These are phyloP conservation scores for Wickerhamiella spandovensis DNA, from an alignment of 805 yeast genomes.

Conservation along the genomic window DNA sequence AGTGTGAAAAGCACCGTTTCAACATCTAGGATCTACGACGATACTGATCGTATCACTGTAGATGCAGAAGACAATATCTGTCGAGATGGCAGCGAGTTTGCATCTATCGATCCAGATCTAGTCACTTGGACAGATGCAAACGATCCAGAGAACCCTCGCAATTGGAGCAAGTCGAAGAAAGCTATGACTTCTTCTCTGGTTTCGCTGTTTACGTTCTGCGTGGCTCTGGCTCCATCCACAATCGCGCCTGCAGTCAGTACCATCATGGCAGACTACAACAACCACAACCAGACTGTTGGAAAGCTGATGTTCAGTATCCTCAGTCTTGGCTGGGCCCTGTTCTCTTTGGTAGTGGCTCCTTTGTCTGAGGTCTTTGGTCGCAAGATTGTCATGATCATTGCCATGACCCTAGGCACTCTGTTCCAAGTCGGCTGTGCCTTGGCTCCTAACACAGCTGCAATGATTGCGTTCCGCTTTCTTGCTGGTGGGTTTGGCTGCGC, in stretches of 20 bases:
- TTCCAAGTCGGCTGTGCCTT: constrained; percentile 45
- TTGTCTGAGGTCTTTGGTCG: constrained; percentile 57
- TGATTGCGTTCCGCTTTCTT: constrained; percentile 45
- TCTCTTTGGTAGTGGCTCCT: constrained; percentile 56
- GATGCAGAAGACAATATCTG: constrained; percentile 19
- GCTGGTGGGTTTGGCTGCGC: constrained; percentile 58
- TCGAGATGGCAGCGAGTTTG: constrained; percentile 41
- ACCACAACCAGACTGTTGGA: constrained; percentile 31
- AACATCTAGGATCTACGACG: constrained; percentile 4
- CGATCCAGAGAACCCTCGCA: constrained; percentile 52
- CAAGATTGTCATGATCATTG: constrained; percentile 37
- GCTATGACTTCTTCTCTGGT: constrained; percentile 35
- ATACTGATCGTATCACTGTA: constrained; percentile 11
- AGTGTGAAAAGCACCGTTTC: not conserved
- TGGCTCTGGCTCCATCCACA: constrained; percentile 52
- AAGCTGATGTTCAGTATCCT: constrained; percentile 48
- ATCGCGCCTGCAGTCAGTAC: constrained; percentile 46
- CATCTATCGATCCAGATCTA: constrained; percentile 46
- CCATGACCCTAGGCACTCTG: constrained; percentile 33
- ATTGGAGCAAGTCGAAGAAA: constrained; percentile 38
- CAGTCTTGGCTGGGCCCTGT: constrained; percentile 55
- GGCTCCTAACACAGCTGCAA: constrained; percentile 39
- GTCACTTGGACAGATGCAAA: constrained; percentile 50
- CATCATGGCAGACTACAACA: constrained; percentile 34
- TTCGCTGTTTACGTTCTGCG: constrained; percentile 40